Conservation (phyloP, 441 rosid genomes). For the Sinapis alba region DNA sequence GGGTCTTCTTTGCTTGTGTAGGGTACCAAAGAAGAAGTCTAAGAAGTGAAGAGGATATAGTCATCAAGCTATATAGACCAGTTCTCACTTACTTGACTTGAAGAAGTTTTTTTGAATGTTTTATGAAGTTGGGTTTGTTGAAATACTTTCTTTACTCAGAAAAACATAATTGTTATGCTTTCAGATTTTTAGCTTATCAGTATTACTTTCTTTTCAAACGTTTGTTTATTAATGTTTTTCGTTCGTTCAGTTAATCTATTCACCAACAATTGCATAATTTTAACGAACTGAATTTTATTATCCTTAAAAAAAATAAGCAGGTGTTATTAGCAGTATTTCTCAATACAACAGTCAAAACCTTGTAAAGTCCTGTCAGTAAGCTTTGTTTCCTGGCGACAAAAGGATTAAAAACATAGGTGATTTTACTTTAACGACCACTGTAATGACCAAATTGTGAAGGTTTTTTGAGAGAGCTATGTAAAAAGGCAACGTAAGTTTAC, state of each 20-base stretch:
- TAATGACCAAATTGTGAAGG: neutral
- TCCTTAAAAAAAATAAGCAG: too few species aligned
- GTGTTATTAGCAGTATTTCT: neutral
- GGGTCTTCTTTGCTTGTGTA: constrained; percentile 14
- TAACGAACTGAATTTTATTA: neutral
- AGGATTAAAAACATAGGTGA: too few species aligned
- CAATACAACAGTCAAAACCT: neutral
- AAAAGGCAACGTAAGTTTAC: neutral
- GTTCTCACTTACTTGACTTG: constrained; percentile 2
- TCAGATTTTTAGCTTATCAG: constrained; percentile 32
- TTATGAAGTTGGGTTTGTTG: constrained; percentile 25
- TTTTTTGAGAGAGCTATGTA: neutral
- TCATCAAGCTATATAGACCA: constrained; percentile 19
- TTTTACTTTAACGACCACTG: neutral
- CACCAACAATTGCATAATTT: neutral
- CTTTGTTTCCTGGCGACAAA: neutral
- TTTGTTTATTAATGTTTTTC: constrained; percentile 12
- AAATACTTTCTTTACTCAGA: constrained; percentile 12
- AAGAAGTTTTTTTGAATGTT: constrained; percentile 32
- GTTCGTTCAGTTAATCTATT: neutral
- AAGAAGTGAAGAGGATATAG: constrained; percentile 52
- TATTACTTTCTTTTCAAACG: neutral
- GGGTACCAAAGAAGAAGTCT: constrained; percentile 62
- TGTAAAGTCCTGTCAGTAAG: neutral
- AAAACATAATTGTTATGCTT: constrained; percentile 15